phyloP scores from a whole-genome alignment of 1,284 basidiomycete species.

The Tausonia pullulans region DNA sequence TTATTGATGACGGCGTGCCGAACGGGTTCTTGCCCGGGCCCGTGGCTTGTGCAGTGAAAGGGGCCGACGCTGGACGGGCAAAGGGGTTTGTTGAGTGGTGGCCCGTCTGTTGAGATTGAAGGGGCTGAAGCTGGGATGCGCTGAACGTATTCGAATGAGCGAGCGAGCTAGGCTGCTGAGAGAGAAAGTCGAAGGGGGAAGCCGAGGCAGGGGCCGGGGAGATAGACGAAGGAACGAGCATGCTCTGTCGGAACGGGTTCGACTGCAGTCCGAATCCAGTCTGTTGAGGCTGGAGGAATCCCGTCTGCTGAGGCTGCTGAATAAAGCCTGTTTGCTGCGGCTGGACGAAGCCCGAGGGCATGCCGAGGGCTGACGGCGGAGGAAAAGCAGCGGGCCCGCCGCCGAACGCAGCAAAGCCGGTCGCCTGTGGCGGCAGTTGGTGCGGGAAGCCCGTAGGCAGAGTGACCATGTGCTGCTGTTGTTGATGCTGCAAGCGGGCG shows the following conservation, averaged over 20 bases:
- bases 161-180: neutral
- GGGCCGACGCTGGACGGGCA: conserved; percentile 56
- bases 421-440: conserved; percentile 19
- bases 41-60: conserved; percentile 22
- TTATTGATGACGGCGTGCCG: conserved; percentile 13
- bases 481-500: conserved; percentile 45
- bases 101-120: conserved; percentile 50
- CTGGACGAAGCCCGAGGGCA: conserved; percentile 27
- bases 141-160: conserved; percentile 39
- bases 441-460: conserved; percentile 9
- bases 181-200: neutral
- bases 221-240: neutral
- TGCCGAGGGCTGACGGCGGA: conserved; percentile 24
- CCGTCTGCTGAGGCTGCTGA: conserved; percentile 14
- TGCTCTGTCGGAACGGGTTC: neutral
- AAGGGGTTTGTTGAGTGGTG: conserved; percentile 75
- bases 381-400: conserved; percentile 12
- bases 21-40: conserved; percentile 20
- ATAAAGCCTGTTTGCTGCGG: conserved; percentile 21
- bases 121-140: conserved; percentile 20
- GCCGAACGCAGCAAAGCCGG: conserved; percentile 17
- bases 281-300: conserved; percentile 5
- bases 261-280: neutral
- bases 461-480: conserved; percentile 24
- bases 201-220: conserved; percentile 16